phyloP scores from a whole-genome alignment of 345 rosid species.

The Iberis pinnata region DNA sequence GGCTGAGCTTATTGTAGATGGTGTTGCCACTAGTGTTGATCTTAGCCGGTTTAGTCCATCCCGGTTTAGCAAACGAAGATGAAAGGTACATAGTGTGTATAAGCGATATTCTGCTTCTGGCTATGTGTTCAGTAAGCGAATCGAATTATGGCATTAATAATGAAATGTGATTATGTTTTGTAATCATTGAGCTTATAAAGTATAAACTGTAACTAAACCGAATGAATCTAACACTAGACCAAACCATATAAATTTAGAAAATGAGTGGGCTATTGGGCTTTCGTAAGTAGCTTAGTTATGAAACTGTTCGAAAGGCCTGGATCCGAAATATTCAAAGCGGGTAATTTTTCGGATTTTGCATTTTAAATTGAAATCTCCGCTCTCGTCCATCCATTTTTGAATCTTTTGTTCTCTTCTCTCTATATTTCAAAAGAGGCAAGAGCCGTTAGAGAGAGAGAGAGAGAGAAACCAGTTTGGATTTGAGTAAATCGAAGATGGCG shows the following conservation, averaged over 20 bases:
- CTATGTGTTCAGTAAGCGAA: not conserved
- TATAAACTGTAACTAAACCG: no score
- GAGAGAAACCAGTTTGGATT: slow-evolving; percentile 3
- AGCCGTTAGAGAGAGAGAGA: slow-evolving; percentile 22
- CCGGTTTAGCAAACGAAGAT: slow-evolving; percentile 38
- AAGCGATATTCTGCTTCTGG: not conserved
- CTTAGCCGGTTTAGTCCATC: slow-evolving; percentile 64
- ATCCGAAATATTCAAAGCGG: slow-evolving; percentile 5
- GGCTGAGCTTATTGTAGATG: slow-evolving; percentile 71
- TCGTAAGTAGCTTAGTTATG: not conserved
- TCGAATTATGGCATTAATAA: not conserved
- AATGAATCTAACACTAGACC: no score
- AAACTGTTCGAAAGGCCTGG: slow-evolving; percentile 1
- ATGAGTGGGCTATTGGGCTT: slow-evolving; percentile 2
- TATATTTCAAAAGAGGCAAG: not conserved
- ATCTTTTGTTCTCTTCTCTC: not conserved
- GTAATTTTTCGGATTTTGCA: not conserved
- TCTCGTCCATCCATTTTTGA: not conserved
- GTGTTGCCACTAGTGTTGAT: slow-evolving; percentile 52
- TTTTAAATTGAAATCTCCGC: not conserved
- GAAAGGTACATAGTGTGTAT: not conserved
- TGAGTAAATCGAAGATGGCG: slow-evolving; percentile 41
- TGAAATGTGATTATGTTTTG: not conserved
- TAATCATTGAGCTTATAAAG: not conserved
- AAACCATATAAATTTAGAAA: no score